Evolutionary conservation across 2,329 filamentous ascomycete species (phyloP).

Genomic region (Chaetomium sp.): DNA sequence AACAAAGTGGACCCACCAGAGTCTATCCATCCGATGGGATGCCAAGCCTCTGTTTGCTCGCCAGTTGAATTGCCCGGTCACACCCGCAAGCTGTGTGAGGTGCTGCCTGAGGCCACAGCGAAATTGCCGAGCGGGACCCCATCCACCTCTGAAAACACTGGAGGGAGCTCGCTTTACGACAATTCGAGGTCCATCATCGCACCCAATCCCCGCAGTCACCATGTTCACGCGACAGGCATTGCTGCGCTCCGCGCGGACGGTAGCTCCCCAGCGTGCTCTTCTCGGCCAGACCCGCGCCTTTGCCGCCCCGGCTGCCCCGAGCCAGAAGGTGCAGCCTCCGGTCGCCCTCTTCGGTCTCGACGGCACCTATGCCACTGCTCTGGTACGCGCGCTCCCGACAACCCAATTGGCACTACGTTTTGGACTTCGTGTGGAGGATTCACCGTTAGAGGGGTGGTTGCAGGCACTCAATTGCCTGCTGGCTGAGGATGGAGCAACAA

Average conservation of each 20-base stretch:
- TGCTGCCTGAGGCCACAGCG: conserved; percentile 35
- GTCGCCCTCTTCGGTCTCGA: conserved; percentile 92
- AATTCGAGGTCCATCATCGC: conserved; percentile 36
- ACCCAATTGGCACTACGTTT: conserved; percentile 9
- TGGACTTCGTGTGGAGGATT: conserved; percentile 14
- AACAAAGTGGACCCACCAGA: not conserved
- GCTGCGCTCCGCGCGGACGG: conserved; percentile 58
- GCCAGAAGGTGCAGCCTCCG: conserved; percentile 76
- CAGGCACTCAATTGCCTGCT: conserved; percentile 6
- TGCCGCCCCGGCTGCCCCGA: conserved; percentile 61
- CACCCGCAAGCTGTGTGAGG: conserved; percentile 24
- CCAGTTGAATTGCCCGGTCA: conserved; percentile 24
- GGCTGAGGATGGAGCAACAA: conserved; percentile 1
- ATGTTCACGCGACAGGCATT: conserved; percentile 65
- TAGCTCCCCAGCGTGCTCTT: conserved; percentile 61
- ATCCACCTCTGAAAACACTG: conserved; percentile 34
- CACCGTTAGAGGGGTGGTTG: not conserved
- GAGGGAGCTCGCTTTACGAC: conserved; percentile 36
- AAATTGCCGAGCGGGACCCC: conserved; percentile 35
- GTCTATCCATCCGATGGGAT: not conserved
- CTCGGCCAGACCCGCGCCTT: conserved; percentile 73
- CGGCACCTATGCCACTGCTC: conserved; percentile 96
- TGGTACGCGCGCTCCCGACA: conserved; percentile 67
- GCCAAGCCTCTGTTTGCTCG: conserved; percentile 9
- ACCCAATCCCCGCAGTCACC: conserved; percentile 39